Base-by-base conservation (phyloP, 1,284 basidiomycete species). In the Sporisorium reilianum region DNA sequence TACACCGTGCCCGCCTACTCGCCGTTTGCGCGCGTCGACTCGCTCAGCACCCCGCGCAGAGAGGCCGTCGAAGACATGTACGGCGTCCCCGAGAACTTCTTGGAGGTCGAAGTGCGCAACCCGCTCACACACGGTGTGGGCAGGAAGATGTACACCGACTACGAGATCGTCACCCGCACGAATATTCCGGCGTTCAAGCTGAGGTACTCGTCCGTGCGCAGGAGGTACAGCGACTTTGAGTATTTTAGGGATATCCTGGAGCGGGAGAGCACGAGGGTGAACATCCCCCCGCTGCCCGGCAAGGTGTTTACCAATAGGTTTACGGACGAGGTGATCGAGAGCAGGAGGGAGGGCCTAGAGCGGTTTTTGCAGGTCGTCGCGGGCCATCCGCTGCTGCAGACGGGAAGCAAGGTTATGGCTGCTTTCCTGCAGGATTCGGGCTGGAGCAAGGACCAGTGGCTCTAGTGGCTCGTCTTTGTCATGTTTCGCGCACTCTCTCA, bases 151-250 rank as follows among this genome's bases (percentile, higher is more conserved):
- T 99, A 93, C 86, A 99, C 96, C 50, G 95, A 99, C 88, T 99
- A 99, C 84, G 96, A 99, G 87, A 92, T 99, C 75, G 92, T 97
- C 55, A 97, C 95, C 89, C 67, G 97, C 92, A 99, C 96, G 76
- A 99, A 99, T 86, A 99, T 99, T 79, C 97, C 96, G 30, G 97
- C 96, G 1, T 99, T 99, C 89, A 97, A 97, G 85, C 89, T 98
- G 57, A 91, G 93, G 45, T 95, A 97, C 87, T 97, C 95, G 2
- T 88, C 93, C 49, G 97, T 99, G 28, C 91, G 96, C 63, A 89
- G 97, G 59, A 92, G 97, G 54, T 99, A 99, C 46, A 97, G 94
- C 51, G 96, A 99, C 86, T 99, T 99, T 85, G 96, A 99, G 85
- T 95, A 96, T 7, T 99, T 99, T 88, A 90, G 95, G 54, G 96